Percentiles rank a stretch among this genome's conserved stretches.
These are phyloP conservation scores for Harringtonia lauricola DNA, from an alignment of 2,329 filamentous ascomycete species.

Conservation along the genomic window DNA sequence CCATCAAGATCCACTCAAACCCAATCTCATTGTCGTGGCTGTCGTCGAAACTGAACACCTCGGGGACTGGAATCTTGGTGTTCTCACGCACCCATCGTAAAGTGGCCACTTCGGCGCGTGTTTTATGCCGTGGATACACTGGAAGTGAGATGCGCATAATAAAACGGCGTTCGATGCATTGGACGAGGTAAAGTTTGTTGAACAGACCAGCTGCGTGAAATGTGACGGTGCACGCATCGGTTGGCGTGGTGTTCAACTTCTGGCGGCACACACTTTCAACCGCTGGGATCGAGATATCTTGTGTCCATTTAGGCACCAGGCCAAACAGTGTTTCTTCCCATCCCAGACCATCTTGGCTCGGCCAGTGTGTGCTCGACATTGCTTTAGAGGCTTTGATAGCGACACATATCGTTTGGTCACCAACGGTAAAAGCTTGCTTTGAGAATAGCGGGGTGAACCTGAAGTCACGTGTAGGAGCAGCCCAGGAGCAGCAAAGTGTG, in stretches of 20 bases:
- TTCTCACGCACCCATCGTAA: not conserved
- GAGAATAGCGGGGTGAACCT: too few species aligned
- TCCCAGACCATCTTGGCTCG: not conserved
- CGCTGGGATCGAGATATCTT: not conserved
- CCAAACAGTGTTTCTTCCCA: not conserved
- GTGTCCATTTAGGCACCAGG: not conserved
- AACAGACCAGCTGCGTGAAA: not conserved
- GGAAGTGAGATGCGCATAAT: conserved; percentile 1
- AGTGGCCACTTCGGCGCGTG: not conserved
- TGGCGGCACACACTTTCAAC: not conserved
- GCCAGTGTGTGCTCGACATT: not conserved
- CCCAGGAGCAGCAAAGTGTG: too few species aligned
- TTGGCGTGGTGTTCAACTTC: not conserved
- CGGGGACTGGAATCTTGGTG: not conserved
- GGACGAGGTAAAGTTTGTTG: not conserved
- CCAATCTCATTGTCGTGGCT: not conserved
- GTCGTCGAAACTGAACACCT: not conserved
- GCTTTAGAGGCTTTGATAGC: not conserved
- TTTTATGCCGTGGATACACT: not conserved
- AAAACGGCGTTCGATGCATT: not conserved
- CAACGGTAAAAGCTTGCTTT: too few species aligned
- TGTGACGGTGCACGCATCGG: not conserved
- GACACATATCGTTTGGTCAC: too few species aligned
- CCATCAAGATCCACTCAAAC: conserved; percentile 1
- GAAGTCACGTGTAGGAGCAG: too few species aligned